Conservation (phyloP, 2,329 filamentous ascomycete species). For the Catunica adiposa region DNA sequence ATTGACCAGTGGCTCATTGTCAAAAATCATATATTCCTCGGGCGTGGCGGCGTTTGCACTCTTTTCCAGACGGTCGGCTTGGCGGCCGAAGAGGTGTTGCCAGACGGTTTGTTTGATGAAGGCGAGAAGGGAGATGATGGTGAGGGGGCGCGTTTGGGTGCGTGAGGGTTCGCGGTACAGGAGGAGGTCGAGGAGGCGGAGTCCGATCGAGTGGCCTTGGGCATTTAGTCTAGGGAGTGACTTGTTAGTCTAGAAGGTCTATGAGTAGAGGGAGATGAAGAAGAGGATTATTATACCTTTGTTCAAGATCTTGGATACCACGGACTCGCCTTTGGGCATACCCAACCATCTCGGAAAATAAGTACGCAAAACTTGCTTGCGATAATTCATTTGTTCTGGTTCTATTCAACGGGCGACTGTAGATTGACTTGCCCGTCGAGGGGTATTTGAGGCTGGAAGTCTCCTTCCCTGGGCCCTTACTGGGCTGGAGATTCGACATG, state of each 20-base stretch:
- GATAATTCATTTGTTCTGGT: constrained; percentile 77
- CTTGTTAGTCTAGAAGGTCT: background rate
- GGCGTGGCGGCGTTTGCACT: constrained; percentile 64
- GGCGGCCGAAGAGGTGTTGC: constrained; percentile 78
- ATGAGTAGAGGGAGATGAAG: background rate
- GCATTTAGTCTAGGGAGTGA: constrained; percentile 46
- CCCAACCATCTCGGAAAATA: constrained; percentile 91
- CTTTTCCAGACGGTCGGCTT: constrained; percentile 86
- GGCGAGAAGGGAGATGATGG: constrained; percentile 80
- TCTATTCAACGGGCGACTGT: constrained; percentile 86
- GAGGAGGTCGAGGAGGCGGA: constrained; percentile 87
- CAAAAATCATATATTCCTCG: constrained; percentile 97
- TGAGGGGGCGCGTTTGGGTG: constrained; percentile 60
- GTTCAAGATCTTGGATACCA: constrained; percentile 85
- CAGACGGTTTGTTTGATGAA: constrained; percentile 89
- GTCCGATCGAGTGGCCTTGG: constrained; percentile 84
- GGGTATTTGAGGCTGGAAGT: constrained; percentile 64
- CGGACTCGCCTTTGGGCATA: constrained; percentile 85
- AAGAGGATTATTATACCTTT: constrained; percentile 46
- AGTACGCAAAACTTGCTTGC: constrained; percentile 83
- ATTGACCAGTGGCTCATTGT: constrained; percentile 94
- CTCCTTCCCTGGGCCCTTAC: constrained; percentile 30
- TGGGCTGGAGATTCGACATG: constrained; percentile 37
- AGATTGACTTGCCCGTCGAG: constrained; percentile 91
- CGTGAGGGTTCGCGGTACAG: constrained; percentile 64